Conservation (phyloP, 2,329 filamentous ascomycete species). For the Cercospora janseana region DNA sequence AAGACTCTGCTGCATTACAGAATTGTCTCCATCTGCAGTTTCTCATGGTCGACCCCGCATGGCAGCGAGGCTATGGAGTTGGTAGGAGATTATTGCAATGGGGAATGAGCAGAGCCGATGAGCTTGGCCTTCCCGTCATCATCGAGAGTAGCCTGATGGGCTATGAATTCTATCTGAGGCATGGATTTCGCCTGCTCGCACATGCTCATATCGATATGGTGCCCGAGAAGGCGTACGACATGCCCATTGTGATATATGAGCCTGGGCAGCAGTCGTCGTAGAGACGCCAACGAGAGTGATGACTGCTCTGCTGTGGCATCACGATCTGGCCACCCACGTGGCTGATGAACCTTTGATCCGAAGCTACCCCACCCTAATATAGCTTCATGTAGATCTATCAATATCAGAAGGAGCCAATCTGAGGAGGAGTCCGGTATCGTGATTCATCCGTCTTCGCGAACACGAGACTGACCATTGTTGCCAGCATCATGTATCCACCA, state of each 20-base stretch:
- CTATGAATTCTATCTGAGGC: slow-evolving; percentile 26
- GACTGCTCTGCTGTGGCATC: no score
- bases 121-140: slow-evolving; percentile 17
- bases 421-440: no score
- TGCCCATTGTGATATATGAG: slow-evolving; percentile 23
- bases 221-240: slow-evolving; percentile 25
- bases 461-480: neutral
- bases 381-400: neutral
- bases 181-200: slow-evolving; percentile 21
- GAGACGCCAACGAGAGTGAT: neutral
- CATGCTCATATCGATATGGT: slow-evolving; percentile 20
- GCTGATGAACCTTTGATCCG: no score
- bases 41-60: slow-evolving; percentile 22
- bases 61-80: slow-evolving; percentile 22
- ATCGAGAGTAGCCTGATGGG: slow-evolving; percentile 23
- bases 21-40: slow-evolving; percentile 25
- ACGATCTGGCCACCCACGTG: no score
- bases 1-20: slow-evolving; percentile 8
- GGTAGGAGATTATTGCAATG: slow-evolving; percentile 22
- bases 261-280: slow-evolving; percentile 1
- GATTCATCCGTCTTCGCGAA: no score
- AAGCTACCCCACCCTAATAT: slow-evolving; percentile 1
- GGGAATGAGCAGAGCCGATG: slow-evolving; percentile 20
- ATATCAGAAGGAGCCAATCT: no score
- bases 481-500: neutral